Evolutionary conservation across 208 protist species (phyloP), one percentile per base, ranked within the genome.

Genomic region (Polymyxa betae): DNA sequence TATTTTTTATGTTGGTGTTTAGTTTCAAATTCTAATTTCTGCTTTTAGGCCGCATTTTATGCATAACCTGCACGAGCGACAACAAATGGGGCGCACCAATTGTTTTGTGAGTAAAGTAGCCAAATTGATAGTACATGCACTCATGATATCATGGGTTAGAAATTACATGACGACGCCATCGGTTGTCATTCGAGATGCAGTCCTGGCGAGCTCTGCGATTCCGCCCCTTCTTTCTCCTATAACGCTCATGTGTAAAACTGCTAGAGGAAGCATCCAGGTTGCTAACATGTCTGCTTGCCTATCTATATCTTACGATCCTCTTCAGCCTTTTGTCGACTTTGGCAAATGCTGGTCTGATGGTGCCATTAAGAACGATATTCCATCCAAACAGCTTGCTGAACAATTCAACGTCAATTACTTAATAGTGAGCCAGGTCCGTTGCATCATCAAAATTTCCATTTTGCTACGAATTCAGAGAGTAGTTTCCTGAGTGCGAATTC

Each of bases 331-430:
- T 66, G 29, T 66, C 20, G 54, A 66, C 29, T 66, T 66, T 29
- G 54, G 54, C 54, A 66, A 66, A 66, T 66, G 54, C 54, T 66
- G 54, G 54, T 66, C 54, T 16, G 54, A 66, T 66, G 54, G 54
- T 16, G 54, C 54, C 20, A 32, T 66, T 16, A 66, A 66, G 54
- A 66, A 66, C 29, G 54, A 66, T 29, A 66, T 66, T 66, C 54
- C 54, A 16, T 16, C 54, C 20, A 66, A 29, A 29, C 54, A 66
- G 54, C 54, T 66, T 29, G 54, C 54, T 66, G 54, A 66, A 66
- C 54, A 66, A 29, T 66, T 66, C 54, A 66, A 66, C 54, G 54
- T 66, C 54, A 66, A 66, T 29, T 66, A 32, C 54, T 29, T 66
- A 16, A 29, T 66, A 32, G 54, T 66, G 20, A 66, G 54, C 29